phyloP scores from a whole-genome alignment of 2,329 filamentous ascomycete genomes.

The Chrysosphaeria jannelii region DNA sequence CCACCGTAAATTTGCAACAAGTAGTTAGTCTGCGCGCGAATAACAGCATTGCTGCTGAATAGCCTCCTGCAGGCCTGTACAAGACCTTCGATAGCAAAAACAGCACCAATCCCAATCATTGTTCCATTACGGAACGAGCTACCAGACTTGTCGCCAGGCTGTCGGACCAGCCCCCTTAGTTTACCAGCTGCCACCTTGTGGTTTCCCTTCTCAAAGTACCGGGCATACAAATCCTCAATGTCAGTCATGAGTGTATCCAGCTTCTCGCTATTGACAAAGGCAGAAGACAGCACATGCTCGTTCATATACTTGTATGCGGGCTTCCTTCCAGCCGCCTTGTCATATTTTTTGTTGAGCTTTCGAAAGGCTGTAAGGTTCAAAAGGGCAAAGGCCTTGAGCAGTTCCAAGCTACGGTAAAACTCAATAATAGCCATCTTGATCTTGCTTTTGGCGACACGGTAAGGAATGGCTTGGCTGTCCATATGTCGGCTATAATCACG shows the following conservation, averaged over 20 bases:
- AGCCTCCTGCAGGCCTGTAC: slow-evolving; percentile 26
- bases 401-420: slow-evolving; percentile 71
- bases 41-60: slow-evolving; percentile 14
- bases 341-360: slow-evolving; percentile 97
- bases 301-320: slow-evolving; percentile 59
- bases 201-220: slow-evolving; percentile 84
- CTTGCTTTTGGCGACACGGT: slow-evolving; percentile 68
- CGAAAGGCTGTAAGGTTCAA: slow-evolving; percentile 81
- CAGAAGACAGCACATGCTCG: slow-evolving; percentile 68
- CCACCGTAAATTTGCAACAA: slow-evolving; percentile 76
- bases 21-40: slow-evolving; percentile 28
- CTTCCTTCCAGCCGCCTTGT: slow-evolving; percentile 59
- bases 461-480: slow-evolving; percentile 34
- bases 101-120: slow-evolving; percentile 33
- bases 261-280: slow-evolving; percentile 73
- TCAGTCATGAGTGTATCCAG: slow-evolving; percentile 52
- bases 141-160: slow-evolving; percentile 21
- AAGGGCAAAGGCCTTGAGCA: slow-evolving; percentile 72
- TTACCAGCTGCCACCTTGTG: slow-evolving; percentile 76
- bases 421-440: slow-evolving; percentile 76
- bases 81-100: slow-evolving; percentile 35
- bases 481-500: slow-evolving; percentile 21
- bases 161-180: slow-evolving; percentile 40
- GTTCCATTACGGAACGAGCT: slow-evolving; percentile 31
- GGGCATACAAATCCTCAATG: slow-evolving; percentile 73